Conservation (phyloP, 2,329 filamentous ascomycete species). For the Amesomyces nigricolor region DNA sequence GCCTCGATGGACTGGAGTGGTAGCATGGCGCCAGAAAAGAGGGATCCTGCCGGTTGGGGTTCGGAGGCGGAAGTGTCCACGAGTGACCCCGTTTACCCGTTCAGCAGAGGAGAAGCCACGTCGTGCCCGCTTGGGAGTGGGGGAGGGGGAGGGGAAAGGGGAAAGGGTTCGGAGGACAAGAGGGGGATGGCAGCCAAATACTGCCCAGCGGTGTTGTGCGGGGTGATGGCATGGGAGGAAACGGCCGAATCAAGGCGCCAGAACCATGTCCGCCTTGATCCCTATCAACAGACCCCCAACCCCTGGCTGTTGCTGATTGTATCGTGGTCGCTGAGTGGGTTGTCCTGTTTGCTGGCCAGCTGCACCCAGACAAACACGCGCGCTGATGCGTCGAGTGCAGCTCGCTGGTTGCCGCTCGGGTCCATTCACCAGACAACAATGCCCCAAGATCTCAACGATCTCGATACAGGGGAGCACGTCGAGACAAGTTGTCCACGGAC, state of each 20-base stretch:
- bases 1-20: constrained; percentile 50
- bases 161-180: constrained; percentile 5
- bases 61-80: constrained; percentile 20
- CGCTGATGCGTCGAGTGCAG: not conserved
- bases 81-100: not conserved
- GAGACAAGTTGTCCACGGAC: not conserved
- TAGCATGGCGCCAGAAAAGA: constrained; percentile 38
- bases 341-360: constrained; percentile 6
- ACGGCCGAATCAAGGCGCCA: constrained; percentile 24
- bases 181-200: constrained; percentile 23
- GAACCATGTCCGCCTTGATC: constrained; percentile 24
- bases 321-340: not conserved
- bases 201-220: constrained; percentile 28
- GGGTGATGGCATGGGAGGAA: constrained; percentile 22
- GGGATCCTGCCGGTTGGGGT: constrained; percentile 24
- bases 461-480: not conserved
- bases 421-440: not conserved
- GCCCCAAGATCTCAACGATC: not conserved
- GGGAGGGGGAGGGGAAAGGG: constrained; percentile 21
- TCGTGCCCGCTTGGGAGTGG: constrained; percentile 24
- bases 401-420: not conserved
- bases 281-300: constrained; percentile 11
- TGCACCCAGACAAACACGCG: not conserved
- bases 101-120: constrained; percentile 19
- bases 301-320: constrained; percentile 8